phyloP scores from a whole-genome alignment of 2,329 filamentous ascomycete genomes.

The Penicillium frequentans region DNA sequence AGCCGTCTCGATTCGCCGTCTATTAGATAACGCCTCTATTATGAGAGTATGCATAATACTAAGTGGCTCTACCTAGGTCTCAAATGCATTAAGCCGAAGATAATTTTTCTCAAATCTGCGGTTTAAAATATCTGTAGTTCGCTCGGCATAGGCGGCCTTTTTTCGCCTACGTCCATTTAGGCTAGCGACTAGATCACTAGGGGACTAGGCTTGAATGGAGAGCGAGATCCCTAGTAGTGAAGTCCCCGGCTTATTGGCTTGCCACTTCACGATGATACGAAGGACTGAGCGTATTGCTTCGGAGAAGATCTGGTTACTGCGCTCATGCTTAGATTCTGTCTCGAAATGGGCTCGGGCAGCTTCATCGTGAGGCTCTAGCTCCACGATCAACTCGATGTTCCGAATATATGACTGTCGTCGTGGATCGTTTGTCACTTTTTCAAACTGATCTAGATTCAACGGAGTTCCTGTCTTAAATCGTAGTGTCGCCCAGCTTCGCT shows the following conservation, averaged over 20 bases:
- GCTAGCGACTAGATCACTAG: not conserved
- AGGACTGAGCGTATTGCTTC: conserved; percentile 5
- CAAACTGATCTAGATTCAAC: not conserved
- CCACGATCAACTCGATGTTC: conserved; percentile 7
- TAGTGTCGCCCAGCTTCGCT: conserved; percentile 4
- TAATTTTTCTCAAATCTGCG: conserved; percentile 7
- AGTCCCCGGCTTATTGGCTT: not conserved
- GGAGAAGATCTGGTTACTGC: conserved; percentile 5
- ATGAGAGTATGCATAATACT: not conserved
- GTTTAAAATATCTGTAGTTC: conserved; percentile 4
- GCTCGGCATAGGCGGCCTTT: conserved; percentile 4
- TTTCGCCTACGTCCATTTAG: not conserved
- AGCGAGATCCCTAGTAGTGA: not conserved
- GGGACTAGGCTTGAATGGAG: not conserved
- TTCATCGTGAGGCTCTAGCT: conserved; percentile 6
- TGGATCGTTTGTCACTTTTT: not conserved
- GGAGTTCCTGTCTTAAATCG: conserved; percentile 4
- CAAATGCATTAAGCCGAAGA: conserved; percentile 4
- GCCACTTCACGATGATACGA: not conserved
- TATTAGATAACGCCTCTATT: not conserved
- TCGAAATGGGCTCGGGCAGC: conserved; percentile 7
- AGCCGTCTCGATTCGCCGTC: not conserved
- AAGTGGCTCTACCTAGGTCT: not conserved
- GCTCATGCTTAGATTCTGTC: conserved; percentile 8
- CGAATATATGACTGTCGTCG: conserved; percentile 3